Evolutionary conservation across 2,329 filamentous ascomycete genomes (phyloP), one percentile per base, ranked within the genome.

Genomic region (Cercospora sesami): DNA sequence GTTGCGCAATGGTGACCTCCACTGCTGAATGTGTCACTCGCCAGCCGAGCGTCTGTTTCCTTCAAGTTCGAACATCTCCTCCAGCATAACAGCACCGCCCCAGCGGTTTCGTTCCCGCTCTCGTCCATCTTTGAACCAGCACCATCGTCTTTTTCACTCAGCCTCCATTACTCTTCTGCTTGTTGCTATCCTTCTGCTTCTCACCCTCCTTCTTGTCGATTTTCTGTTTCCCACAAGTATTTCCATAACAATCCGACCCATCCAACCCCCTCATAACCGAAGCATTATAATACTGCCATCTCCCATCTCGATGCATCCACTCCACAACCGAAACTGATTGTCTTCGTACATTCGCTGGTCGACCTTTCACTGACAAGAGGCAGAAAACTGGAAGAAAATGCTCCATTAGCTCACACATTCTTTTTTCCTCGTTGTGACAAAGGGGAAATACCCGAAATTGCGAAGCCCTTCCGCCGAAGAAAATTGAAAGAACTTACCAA

Each of bases 241-340:
- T 14, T 8, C 12, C 14, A 55, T 55, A n/a, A n/a, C 48, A 55
- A 30, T 65, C 66, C 21, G 58, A 59, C 10, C 51, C 59, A 26
- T 68, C 67, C 7, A 59, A 28, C 1, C 67, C 67, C 30, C 67
- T 51, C 63, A 68, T 63, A 4, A 68, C 58, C 10, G 67, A 65
- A 8, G 67, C 67, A 31, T 68, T 66, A 31, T 63, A 68, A 30
- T 65, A 68, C 60, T 65, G 53, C 67, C 67, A 68, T 6, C 60
- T 53, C 10, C 63, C 66, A 60, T 65, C 62, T 5, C 59, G 45
- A n/a, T 45, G 31, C 66, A 68, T 68, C 67, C 67, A 66, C 16
- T 68, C 67, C 45, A 68, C 67, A 5, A 68, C 63, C 9, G 33
- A 60, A 1, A 68, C 59, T 3, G 63, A 66, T 42, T 66, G 67